These are phyloP conservation scores for Blastomyces gilchristii DNA, from an alignment of 2,329 filamentous ascomycete genomes.

Conservation along the genomic window DNA sequence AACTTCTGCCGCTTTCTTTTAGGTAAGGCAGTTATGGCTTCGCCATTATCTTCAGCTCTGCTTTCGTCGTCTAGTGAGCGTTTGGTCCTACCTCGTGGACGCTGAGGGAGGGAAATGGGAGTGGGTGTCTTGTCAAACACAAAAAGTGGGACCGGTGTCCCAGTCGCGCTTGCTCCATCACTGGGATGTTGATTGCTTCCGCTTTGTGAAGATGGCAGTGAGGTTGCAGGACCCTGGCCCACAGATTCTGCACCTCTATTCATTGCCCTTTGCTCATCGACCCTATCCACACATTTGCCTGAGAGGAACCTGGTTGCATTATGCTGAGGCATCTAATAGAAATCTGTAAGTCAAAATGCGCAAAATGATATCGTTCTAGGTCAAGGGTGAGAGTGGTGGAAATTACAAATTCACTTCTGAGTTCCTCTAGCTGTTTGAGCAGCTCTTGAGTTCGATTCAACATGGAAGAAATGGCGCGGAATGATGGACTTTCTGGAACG, in stretches of 20 bases:
- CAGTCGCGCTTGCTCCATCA: neutral
- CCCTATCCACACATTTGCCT: conserved; percentile 9
- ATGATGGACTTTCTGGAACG: conserved; percentile 21
- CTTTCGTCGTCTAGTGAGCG: conserved; percentile 16
- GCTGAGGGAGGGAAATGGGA: conserved; percentile 12
- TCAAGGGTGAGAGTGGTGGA: neutral
- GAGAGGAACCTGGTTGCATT: conserved; percentile 11
- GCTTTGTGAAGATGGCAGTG: neutral
- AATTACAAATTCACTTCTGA: conserved; percentile 29
- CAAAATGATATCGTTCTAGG: neutral
- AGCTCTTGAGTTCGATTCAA: conserved; percentile 32
- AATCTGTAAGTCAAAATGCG: conserved; percentile 2
- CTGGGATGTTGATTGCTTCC: neutral
- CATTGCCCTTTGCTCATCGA: conserved; percentile 12
- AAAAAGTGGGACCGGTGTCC: conserved; percentile 10
- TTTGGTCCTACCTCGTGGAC: conserved; percentile 16
- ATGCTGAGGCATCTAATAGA: conserved; percentile 16
- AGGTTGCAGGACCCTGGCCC: neutral
- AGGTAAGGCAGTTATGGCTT: neutral
- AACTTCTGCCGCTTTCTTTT: conserved; percentile 20
- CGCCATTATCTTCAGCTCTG: conserved; percentile 9
- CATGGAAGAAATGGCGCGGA: conserved; percentile 27
- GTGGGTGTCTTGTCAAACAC: conserved; percentile 16
- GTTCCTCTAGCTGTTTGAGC: conserved; percentile 27
- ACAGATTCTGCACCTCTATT: conserved; percentile 3